A percentile compares a stretch with the other conserved stretches of the same genome.
These are phyloP conservation scores for Salix caprea DNA, from an alignment of 345 rosid genomes.

Conservation along the genomic window DNA sequence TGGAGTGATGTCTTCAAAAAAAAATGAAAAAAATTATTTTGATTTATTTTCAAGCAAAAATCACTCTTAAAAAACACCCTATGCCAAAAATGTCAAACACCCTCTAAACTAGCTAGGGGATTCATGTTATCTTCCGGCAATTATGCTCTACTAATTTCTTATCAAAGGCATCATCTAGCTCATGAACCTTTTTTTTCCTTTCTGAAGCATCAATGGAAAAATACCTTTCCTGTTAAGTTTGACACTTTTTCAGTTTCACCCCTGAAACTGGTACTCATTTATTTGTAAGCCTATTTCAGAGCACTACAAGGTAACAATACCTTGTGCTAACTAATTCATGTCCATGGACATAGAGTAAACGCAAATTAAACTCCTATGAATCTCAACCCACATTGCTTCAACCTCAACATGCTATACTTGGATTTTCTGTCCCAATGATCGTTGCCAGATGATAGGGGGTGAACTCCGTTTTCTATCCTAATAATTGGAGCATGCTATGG, in stretches of 20 bases:
- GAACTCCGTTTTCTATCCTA: neutral
- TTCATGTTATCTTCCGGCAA: neutral
- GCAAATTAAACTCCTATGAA: neutral
- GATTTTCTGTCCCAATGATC: neutral
- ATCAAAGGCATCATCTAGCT: neutral
- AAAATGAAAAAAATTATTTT: too few species aligned
- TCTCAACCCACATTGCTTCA: neutral
- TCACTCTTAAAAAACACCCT: too few species aligned
- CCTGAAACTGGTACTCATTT: neutral
- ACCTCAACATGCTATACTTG: neutral
- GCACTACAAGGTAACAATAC: neutral
- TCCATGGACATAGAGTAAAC: neutral
- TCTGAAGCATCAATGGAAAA: neutral
- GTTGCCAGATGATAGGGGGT: neutral
- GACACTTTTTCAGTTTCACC: neutral
- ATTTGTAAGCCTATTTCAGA: neutral
- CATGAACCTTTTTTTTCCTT: neutral
- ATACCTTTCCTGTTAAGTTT: neutral
- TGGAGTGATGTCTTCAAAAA: too few species aligned
- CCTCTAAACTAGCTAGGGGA: neutral
- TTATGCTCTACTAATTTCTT: neutral
- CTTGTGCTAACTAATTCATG: neutral
- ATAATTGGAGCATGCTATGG: neutral
- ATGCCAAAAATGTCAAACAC: too few species aligned
- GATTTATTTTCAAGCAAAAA: too few species aligned